Conservation (phyloP, 1,284 basidiomycete species). For the Sutorius eximius region DNA sequence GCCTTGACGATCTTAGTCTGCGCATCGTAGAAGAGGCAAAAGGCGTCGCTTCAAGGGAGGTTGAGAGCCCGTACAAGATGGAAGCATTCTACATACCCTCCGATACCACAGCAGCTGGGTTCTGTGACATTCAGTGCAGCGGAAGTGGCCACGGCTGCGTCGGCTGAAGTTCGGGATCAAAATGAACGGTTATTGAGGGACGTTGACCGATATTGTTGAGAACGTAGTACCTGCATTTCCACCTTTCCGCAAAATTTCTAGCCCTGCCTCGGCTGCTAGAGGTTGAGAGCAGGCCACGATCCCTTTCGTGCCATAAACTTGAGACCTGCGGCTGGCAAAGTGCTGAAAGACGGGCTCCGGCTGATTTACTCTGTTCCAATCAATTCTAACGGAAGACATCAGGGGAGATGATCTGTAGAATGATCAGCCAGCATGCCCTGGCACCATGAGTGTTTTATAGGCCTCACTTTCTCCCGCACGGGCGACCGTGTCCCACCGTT, state of each 20-base stretch:
- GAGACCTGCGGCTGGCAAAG: conserved; percentile 71
- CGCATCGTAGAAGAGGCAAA: conserved; percentile 90
- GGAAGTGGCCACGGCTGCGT: conserved; percentile 78
- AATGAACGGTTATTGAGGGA: background rate
- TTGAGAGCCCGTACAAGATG: background rate
- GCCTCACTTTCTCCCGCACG: background rate
- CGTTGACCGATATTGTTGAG: background rate
- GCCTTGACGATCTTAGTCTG: conserved; percentile 78
- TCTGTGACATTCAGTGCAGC: conserved; percentile 90
- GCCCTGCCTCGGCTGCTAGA: conserved; percentile 82
- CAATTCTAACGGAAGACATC: conserved; percentile 49
- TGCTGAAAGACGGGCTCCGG: conserved; percentile 59
- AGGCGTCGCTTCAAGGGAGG: conserved; percentile 67
- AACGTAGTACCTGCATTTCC: conserved; percentile 78
- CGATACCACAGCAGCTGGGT: conserved; percentile 78
- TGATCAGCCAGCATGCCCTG: background rate
- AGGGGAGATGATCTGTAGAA: conserved; percentile 6
- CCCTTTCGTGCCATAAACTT: conserved; percentile 85
- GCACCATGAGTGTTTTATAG: conserved; percentile 1
- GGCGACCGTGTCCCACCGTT: conserved; percentile 7
- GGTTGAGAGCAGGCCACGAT: conserved; percentile 90
- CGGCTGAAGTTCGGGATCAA: conserved; percentile 41
- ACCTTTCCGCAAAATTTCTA: conserved; percentile 86
- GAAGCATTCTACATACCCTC: conserved; percentile 53
- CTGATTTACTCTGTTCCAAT: conserved; percentile 68